Evolutionary conservation across 2,329 filamentous ascomycete species (phyloP).

Genomic region (Monascus ruber): DNA sequence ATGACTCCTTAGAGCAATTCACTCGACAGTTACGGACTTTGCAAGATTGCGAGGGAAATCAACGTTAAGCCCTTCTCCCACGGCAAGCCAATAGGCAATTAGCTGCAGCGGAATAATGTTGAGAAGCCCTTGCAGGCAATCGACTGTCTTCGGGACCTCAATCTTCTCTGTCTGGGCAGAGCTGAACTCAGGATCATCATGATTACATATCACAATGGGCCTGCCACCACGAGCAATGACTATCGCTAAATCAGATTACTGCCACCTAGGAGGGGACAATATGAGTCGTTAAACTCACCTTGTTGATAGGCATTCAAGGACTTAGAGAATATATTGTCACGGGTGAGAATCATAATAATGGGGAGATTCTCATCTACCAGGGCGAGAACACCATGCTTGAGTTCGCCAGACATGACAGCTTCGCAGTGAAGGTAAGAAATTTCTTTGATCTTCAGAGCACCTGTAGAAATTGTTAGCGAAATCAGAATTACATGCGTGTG

Average conservation of each 20-base stretch:
- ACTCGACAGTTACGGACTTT: constrained; percentile 98
- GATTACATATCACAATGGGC: constrained; percentile 98
- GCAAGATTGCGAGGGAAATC: constrained; percentile 98
- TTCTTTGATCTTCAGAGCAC: constrained; percentile 98
- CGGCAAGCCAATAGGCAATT: constrained; percentile 97
- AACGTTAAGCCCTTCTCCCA: constrained; percentile 90
- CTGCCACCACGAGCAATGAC: constrained; percentile 92
- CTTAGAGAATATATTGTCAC: constrained; percentile 93
- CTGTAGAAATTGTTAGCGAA: constrained; percentile 19
- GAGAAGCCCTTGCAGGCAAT: constrained; percentile 88
- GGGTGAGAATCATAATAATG: constrained; percentile 98
- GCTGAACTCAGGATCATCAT: constrained; percentile 77
- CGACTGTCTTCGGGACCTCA: constrained; percentile 90
- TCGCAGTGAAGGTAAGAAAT: constrained; percentile 99
- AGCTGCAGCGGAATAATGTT: constrained; percentile 97
- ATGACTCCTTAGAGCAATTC: constrained; percentile 26
- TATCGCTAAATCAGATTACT: constrained; percentile 28
- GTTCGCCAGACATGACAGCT: constrained; percentile 98
- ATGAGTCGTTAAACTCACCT: constrained; percentile 41
- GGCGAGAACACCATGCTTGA: constrained; percentile 96
- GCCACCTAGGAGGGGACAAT: constrained; percentile 4
- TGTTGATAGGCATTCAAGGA: constrained; percentile 99
- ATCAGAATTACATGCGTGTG: not conserved
- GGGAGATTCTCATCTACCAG: constrained; percentile 96
- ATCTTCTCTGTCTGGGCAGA: constrained; percentile 87